These are phyloP conservation scores for Geotrichum citri-aurantii DNA, from an alignment of 1,139 yeast genomes.

Conservation along the genomic window DNA sequence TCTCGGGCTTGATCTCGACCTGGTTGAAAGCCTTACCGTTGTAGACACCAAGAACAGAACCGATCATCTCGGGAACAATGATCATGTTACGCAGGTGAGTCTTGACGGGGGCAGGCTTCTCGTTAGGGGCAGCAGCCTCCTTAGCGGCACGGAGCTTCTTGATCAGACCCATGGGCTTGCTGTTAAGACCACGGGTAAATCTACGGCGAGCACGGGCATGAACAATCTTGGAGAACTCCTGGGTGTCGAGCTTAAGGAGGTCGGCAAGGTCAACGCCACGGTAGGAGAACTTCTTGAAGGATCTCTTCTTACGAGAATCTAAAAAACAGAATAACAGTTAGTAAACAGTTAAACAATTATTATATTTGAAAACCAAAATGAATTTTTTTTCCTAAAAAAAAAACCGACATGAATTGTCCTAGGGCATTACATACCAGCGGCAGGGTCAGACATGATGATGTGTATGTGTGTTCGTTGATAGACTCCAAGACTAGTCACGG, in stretches of 20 bases:
- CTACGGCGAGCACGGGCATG: constrained; percentile 99
- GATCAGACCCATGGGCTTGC: constrained; percentile 95
- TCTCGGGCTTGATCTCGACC: constrained; percentile 98
- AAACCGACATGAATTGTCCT: not conserved
- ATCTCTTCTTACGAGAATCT: constrained; percentile 56
- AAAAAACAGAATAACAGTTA: not conserved
- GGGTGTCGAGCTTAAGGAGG: constrained; percentile 89
- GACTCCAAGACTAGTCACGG: not conserved
- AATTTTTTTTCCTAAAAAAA: not conserved
- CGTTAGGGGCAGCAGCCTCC: constrained; percentile 85
- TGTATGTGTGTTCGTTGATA: not conserved
- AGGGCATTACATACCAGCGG: not conserved
- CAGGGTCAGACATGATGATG: not conserved
- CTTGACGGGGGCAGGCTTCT: constrained; percentile 97
- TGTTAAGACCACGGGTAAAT: constrained; percentile 95
- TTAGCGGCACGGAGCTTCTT: constrained; percentile 98
- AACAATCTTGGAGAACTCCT: constrained; percentile 94
- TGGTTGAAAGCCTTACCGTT: constrained; percentile 99
- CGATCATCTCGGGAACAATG: constrained; percentile 99
- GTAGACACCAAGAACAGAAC: constrained; percentile 98
- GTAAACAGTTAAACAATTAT: not conserved
- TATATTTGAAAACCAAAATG: not conserved
- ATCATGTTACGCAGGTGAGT: constrained; percentile 99
- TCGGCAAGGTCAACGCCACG: constrained; percentile 98
- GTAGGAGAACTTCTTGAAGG: constrained; percentile 97